Conservation (phyloP, 2,329 filamentous ascomycete species). For the Mycogone perniciosa region DNA sequence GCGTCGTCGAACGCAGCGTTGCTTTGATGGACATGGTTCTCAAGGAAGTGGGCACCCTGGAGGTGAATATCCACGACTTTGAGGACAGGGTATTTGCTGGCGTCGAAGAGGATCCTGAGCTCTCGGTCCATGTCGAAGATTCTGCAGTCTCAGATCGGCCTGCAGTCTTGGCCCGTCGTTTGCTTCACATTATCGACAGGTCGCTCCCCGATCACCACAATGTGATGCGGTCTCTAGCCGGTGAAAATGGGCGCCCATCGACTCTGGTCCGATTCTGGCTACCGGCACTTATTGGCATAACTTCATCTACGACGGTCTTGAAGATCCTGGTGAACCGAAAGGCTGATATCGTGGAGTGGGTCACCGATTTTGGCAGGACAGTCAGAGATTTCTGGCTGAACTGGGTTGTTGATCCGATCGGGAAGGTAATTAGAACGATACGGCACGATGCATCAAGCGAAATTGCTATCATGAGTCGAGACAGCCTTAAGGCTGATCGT, state of each 20-base stretch:
- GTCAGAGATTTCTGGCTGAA: slow-evolving; percentile 89
- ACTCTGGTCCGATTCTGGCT: slow-evolving; percentile 82
- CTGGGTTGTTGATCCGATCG: slow-evolving; percentile 84
- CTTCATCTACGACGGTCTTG: slow-evolving; percentile 84
- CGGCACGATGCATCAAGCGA: slow-evolving; percentile 88
- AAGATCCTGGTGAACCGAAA: slow-evolving; percentile 67
- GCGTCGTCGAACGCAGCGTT: slow-evolving; percentile 71
- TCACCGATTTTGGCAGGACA: slow-evolving; percentile 71
- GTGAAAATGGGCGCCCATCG: slow-evolving; percentile 68
- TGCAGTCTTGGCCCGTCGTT: slow-evolving; percentile 56
- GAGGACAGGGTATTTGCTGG: slow-evolving; percentile 59
- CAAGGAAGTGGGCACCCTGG: slow-evolving; percentile 59
- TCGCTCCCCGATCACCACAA: slow-evolving; percentile 62
- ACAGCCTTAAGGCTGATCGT: slow-evolving; percentile 82
- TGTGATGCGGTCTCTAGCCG: slow-evolving; percentile 49
- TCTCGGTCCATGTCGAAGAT: slow-evolving; percentile 47
- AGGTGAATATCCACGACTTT: slow-evolving; percentile 56
- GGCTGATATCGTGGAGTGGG: slow-evolving; percentile 73
- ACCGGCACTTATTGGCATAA: slow-evolving; percentile 60
- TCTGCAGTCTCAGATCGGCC: slow-evolving; percentile 41
- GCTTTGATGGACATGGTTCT: slow-evolving; percentile 82
- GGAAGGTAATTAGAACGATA: slow-evolving; percentile 83
- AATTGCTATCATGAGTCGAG: slow-evolving; percentile 92
- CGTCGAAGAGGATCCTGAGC: slow-evolving; percentile 54
- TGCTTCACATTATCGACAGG: slow-evolving; percentile 61